phyloP scores from a whole-genome alignment of 73 alveolate genomes.

The Tetrahymena thermophila region DNA sequence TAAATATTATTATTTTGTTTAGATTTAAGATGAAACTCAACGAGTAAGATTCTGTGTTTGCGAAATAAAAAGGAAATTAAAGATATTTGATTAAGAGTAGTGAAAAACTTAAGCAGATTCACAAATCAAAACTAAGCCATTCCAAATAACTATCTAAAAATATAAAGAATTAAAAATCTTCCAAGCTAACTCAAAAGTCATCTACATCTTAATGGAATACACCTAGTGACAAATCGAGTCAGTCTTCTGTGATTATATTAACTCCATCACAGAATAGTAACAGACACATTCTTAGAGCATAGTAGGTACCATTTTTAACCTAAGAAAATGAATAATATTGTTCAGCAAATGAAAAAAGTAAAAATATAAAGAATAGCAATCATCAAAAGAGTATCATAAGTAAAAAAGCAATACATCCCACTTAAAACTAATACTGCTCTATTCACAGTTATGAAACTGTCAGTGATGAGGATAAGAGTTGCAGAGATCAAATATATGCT shows the following conservation, averaged over 20 bases:
- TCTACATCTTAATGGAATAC: neutral
- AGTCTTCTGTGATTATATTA: neutral
- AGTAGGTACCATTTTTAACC: neutral
- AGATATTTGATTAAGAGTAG: neutral
- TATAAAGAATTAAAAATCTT: neutral
- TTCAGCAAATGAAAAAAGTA: neutral
- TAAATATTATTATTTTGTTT: neutral
- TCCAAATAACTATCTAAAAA: neutral
- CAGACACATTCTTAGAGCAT: neutral
- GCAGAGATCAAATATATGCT: neutral
- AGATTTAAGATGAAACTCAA: neutral
- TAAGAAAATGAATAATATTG: neutral
- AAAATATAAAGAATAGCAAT: neutral
- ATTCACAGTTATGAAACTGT: neutral
- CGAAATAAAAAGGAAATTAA: neutral
- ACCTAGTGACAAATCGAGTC: neutral
- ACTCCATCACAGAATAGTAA: neutral
- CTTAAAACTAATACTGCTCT: neutral
- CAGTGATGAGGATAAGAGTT: neutral
- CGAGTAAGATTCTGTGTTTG: neutral
- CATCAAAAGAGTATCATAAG: neutral
- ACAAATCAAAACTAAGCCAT: neutral
- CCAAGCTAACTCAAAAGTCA: neutral
- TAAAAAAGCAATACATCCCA: neutral
- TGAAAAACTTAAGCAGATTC: neutral